Percentiles rank a stretch among this genome's conserved stretches.
phyloP scores from a whole-genome alignment of 495 filamentous ascomycete species.

The Penicillium atrosanguineum region DNA sequence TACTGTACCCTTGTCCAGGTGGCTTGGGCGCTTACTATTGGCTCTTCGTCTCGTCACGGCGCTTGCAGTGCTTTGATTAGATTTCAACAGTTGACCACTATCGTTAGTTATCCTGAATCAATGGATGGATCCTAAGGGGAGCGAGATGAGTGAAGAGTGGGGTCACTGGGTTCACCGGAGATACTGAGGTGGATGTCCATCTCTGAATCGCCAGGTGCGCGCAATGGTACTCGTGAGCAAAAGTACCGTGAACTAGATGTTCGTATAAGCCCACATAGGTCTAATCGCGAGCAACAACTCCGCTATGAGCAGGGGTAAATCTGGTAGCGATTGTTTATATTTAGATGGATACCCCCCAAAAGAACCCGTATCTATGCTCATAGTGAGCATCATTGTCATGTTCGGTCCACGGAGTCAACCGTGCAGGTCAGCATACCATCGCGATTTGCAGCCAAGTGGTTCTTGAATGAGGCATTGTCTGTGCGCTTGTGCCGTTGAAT shows the following conservation, averaged over 20 bases:
- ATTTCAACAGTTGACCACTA: background rate
- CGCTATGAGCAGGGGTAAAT: background rate
- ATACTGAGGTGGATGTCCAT: background rate
- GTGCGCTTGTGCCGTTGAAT: background rate
- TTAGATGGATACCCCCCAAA: background rate
- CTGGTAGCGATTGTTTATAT: background rate
- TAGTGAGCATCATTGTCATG: background rate
- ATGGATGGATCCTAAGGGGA: background rate
- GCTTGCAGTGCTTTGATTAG: slow-evolving; percentile 19
- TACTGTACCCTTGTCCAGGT: too few species aligned
- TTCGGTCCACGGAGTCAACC: background rate
- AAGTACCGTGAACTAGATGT: too few species aligned
- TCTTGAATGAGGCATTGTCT: background rate
- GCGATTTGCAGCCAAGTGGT: background rate
- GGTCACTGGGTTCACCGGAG: too few species aligned
- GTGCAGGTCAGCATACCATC: background rate
- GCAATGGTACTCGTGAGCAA: background rate
- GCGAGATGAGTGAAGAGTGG: too few species aligned
- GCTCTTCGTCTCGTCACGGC: slow-evolving; percentile 8
- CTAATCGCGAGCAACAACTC: too few species aligned
- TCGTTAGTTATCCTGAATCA: background rate
- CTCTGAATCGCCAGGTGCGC: too few species aligned
- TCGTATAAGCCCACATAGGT: too few species aligned
- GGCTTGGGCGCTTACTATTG: too few species aligned
- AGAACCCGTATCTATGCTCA: background rate